phyloP scores from a whole-genome alignment of 257 asterid genomes.

The Solanum medicagineum region DNA sequence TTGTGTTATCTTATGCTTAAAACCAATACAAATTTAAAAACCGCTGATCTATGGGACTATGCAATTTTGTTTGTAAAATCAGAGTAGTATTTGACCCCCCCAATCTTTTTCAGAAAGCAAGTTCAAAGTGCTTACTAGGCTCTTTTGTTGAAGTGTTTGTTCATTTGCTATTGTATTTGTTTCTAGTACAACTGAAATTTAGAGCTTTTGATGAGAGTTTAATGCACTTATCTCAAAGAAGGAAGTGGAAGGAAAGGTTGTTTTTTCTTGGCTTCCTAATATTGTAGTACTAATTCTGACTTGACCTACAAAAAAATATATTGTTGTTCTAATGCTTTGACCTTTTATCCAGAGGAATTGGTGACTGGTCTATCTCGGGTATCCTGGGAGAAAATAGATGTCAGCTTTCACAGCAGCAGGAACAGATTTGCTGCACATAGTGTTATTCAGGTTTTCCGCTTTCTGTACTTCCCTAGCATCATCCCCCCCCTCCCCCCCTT shows the following conservation, averaged over 20 bases:
- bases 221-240: not conserved
- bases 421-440: conserved; percentile 82
- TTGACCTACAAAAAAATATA: not conserved
- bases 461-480: not conserved
- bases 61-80: not conserved
- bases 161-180: not conserved
- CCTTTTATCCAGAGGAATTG: conserved; percentile 48
- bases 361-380: conserved; percentile 73
- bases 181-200: not conserved
- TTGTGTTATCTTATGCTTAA: not conserved
- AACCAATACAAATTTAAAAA: not conserved
- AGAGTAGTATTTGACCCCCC: not conserved
- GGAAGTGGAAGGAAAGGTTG: not conserved
- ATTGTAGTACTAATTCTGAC: not conserved
- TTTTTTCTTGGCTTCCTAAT: not conserved
- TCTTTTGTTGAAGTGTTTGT: not conserved
- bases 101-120: not conserved
- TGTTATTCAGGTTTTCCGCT: conserved; percentile 66
- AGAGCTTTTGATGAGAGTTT: not conserved
- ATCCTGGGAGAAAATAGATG: conserved; percentile 97
- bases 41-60: not conserved
- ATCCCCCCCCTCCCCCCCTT: not conserved
- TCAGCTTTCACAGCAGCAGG: conserved; percentile 82
- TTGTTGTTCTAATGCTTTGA: not conserved
- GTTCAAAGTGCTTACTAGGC: not conserved